Evolutionary conservation across 352 stramenopile species (phyloP).

Genomic region (Phytophthora sojae): DNA sequence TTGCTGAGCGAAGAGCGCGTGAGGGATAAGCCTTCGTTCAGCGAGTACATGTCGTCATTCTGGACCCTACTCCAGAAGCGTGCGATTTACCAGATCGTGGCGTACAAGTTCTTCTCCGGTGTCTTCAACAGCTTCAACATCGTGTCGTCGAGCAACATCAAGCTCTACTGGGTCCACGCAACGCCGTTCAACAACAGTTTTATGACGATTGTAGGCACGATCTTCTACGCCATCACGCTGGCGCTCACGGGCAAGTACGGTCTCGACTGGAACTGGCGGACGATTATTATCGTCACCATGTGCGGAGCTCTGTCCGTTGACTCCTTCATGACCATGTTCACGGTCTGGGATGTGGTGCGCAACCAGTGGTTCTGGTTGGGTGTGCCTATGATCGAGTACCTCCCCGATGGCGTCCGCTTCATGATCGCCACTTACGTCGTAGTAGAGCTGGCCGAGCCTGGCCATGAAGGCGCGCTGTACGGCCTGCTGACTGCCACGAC

Average conservation of each 20-base stretch:
- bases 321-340: conserved; percentile 60
- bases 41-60: conserved; percentile 49
- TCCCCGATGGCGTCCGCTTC: conserved; percentile 62
- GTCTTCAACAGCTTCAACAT: conserved; percentile 73
- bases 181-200: conserved; percentile 67
- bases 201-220: conserved; percentile 54
- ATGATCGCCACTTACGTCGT: conserved; percentile 71
- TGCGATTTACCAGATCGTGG: conserved; percentile 51
- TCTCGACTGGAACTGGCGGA: conserved; percentile 68
- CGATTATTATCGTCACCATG: conserved; percentile 50
- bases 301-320: conserved; percentile 50
- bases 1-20: conserved; percentile 44
- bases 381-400: conserved; percentile 56
- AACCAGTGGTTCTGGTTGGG: conserved; percentile 76
- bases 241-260: conserved; percentile 55
- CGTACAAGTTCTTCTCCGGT: conserved; percentile 68
- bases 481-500: conserved; percentile 61
- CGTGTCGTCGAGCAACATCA: conserved; percentile 56
- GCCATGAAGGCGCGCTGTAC: conserved; percentile 65
- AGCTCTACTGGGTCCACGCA: conserved; percentile 59
- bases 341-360: conserved; percentile 59
- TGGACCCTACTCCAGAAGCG: conserved; percentile 59
- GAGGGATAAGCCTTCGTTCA: conserved; percentile 25
- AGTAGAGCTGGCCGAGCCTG: conserved; percentile 61
- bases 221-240: conserved; percentile 50